Evolutionary conservation across 805 yeast species (phyloP), one percentile per base, ranked within the genome.

Genomic region (Saccharomycopsis lassenensis): DNA sequence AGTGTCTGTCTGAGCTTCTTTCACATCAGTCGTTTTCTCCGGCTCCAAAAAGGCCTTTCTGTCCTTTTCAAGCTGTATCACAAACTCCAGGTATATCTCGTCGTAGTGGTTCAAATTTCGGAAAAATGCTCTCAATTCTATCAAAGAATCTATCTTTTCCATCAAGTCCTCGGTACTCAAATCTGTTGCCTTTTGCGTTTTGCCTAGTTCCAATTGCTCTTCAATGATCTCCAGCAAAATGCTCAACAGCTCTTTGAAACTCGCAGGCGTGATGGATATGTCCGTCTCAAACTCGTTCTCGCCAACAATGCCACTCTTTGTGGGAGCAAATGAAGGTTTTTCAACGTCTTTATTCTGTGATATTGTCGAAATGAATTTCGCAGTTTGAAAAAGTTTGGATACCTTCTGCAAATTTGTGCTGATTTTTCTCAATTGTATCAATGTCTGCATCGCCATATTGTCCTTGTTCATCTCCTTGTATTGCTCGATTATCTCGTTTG

Each of bases 301-400:
- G 14, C 15, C 32, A n/a, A n/a, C n/a, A n/a, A n/a, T n/a, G n/a
- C n/a, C n/a, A n/a, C n/a, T n/a, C n/a, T n/a, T n/a, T n/a, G n/a
- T n/a, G n/a, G n/a, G n/a, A n/a, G n/a, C n/a, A n/a, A n/a, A n/a
- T n/a, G n/a, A n/a, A n/a, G n/a, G n/a, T n/a, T n/a, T n/a, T n/a
- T n/a, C n/a, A 14, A 16, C 31, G 4, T 35, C 39, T 11, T 22
- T 23, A 8, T 26, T 27, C 15, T 25, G 23, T 6, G 39, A 36
- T 18, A 42, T 38, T 4, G 40, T 35, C 24, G 40, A 17, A n/a
- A 42, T 39, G 14, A 42, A 42, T 29, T 36, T 39, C 6, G 44
- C 38, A 11, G 46, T 42, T 24, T 42, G 39, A 24, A 42, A 42
- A n/a, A 39, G 18, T 8, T 33, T 29, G 2, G 14, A 23, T 5